Base-by-base conservation (phyloP, 2,329 filamentous ascomycete species). In the Xylaria multiplex region DNA sequence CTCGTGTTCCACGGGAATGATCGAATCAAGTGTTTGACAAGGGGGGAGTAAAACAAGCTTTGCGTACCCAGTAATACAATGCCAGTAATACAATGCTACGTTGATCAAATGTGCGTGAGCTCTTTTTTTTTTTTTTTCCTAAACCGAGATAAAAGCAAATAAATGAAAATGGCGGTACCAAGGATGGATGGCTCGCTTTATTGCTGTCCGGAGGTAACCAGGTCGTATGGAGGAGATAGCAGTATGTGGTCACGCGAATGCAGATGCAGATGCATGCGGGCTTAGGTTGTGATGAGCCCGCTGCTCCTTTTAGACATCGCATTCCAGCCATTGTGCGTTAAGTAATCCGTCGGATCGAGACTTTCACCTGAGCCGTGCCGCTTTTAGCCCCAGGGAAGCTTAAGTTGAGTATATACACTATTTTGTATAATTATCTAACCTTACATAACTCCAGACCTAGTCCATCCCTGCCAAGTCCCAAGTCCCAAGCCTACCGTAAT, bases 261-360 rank as follows among this genome's bases (percentile, higher is more conserved):
- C 48, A 54, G 40, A 46, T 59, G 62, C 56, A 59, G 22, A 43
- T 59, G 55, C 49, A 64, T 64, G 62, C 56, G 43, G 49, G 55
- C 50, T 59, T 35, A 55, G 24, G 55, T 45, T n/a, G 53, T 63
- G 53, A 46, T 22, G 14, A 42, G 53, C 60, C 11, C 22, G n/a
- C 22, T 53, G n/a, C 59, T 40, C 19, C 53, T 52, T 9, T 43
- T 11, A 52, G 48, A 50, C 27, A 35, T 48, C 50, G 19, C 22
- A 22, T 48, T 32, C 46, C 55, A 59, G 1, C 40, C 56, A n/a
- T 40, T 13, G 46, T 43, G 19, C 19, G 49, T 16, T 22, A 22
- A 14, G 24, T 32, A 14, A 16, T 30, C n/a, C 43, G 3, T 27
- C 5, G 27, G 5, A 27, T 27, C 27, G 27, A 27, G 27, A 3